Base-by-base conservation (phyloP, 208 protist species). In the Spongospora subterranea region DNA sequence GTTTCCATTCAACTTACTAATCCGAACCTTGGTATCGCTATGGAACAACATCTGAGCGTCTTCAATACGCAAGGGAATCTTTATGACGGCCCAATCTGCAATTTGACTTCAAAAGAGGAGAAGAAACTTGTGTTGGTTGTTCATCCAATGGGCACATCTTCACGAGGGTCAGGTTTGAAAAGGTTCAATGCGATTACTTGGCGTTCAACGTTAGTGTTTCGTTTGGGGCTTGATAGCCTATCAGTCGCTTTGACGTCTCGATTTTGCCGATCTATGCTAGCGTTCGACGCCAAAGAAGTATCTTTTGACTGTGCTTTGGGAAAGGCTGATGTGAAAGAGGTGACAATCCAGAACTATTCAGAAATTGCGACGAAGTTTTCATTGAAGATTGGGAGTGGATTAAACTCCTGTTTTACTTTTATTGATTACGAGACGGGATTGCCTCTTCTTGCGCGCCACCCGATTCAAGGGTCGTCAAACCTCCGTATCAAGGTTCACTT, bases 291-390 rank as follows among this genome's bases (percentile, higher is more conserved):
- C 13, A 6, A 35, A 6, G 71, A 82, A n/a, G 11, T 82, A 13
- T n/a, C 35, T n/a, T 6, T 82, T 43, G 71, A 82, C 13, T 82
- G 71, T 43, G 71, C 71, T 43, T 6, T 35, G 6, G 71, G 40
- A 6, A 82, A 43, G 17, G 35, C 35, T n/a, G 71, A 82, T 43
- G 40, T 43, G 6, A 82, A 43, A 82, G n/a, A 6, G 71, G 13
- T 82, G 17, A 39, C 40, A n/a, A n/a, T 82, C 40, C 71, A 82
- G 6, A 82, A 82, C 71, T 35, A 40, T 43, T 82, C 71, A 43
- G 71, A 82, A 13, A 39, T 82, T 82, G 71, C 71, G 17, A 82
- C 71, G 6, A 40, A 20, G 6, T 82, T 82, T 82, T 82, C 71
- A 40, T 20, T 82, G 35, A 20, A 6, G 11, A 43, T 82, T 43